phyloP scores from a whole-genome alignment of 305 asterid genomes.

The Fraxinus sp. region DNA sequence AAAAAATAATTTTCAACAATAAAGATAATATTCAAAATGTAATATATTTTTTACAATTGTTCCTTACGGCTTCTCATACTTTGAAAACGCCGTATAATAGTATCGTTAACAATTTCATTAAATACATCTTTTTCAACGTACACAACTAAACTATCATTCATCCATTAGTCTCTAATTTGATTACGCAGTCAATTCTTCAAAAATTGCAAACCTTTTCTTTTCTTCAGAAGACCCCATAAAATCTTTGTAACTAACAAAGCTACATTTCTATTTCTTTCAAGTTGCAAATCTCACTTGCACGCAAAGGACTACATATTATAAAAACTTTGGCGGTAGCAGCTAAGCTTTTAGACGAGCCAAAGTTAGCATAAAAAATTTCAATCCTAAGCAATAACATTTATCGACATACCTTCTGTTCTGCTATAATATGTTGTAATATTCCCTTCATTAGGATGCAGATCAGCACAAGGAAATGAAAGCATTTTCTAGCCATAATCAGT shows the following conservation, averaged over 20 bases:
- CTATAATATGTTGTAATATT: not conserved
- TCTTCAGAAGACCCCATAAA: not conserved
- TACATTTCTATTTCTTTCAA: not conserved
- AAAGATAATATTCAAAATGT: too few relatives aligned
- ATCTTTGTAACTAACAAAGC: slow-evolving; percentile 23
- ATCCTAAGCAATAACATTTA: not conserved
- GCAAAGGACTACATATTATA: not conserved
- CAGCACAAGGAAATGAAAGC: slow-evolving; percentile 71
- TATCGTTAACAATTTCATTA: too few relatives aligned
- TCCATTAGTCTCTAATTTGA: too few relatives aligned
- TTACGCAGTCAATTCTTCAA: too few relatives aligned
- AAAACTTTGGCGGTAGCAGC: not conserved
- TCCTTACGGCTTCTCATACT: too few relatives aligned
- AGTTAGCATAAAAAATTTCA: not conserved
- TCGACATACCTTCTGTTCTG: slow-evolving; percentile 32
- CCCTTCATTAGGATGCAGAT: slow-evolving; percentile 31
- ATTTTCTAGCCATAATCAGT: slow-evolving; percentile 54
- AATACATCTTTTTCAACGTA: too few relatives aligned
- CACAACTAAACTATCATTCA: too few relatives aligned
- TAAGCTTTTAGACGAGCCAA: not conserved
- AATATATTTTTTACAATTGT: too few relatives aligned
- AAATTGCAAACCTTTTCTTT: too few relatives aligned
- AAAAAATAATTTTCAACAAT: too few relatives aligned
- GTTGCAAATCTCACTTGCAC: not conserved
- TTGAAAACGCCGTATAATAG: too few relatives aligned